Conservation (phyloP, 2,329 filamentous ascomycete genomes). For the Diaporthe vexans region DNA sequence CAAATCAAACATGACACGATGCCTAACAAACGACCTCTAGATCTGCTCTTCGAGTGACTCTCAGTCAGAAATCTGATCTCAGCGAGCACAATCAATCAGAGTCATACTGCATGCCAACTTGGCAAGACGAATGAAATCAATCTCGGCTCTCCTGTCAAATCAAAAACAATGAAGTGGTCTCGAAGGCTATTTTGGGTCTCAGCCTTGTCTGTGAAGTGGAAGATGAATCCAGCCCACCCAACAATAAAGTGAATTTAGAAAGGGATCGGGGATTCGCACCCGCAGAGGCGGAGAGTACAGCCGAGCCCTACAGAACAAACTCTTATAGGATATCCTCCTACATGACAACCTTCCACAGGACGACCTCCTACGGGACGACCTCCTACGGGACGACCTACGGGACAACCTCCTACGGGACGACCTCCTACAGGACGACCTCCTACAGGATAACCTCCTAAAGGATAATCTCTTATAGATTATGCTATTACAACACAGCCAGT, state of each 20-base stretch:
- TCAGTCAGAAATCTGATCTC: background rate
- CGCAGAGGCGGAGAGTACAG: too few relatives aligned
- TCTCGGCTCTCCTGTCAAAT: background rate
- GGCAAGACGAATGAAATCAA: background rate
- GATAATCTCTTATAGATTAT: too few relatives aligned
- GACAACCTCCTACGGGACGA: too few relatives aligned
- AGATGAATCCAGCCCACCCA: background rate
- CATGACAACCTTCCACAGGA: too few relatives aligned
- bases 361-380: too few relatives aligned
- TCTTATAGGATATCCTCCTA: too few relatives aligned
- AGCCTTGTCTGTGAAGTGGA: background rate
- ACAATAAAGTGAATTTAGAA: background rate
- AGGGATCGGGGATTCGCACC: too few relatives aligned
- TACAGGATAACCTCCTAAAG: too few relatives aligned
- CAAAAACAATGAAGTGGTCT: background rate
- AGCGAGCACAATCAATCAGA: background rate
- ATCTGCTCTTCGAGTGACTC: background rate
- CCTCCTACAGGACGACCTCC: too few relatives aligned
- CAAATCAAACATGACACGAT: background rate
- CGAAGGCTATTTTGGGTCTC: background rate
- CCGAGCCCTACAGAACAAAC: too few relatives aligned
- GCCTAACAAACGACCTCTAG: background rate
- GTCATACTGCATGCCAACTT: background rate
- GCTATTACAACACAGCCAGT: too few relatives aligned
- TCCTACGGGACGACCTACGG: too few relatives aligned